Evolutionary conservation across 176 grass and related monocot species (phyloP), one percentile per base, ranked within the genome.

Genomic region (Avena sativa): DNA sequence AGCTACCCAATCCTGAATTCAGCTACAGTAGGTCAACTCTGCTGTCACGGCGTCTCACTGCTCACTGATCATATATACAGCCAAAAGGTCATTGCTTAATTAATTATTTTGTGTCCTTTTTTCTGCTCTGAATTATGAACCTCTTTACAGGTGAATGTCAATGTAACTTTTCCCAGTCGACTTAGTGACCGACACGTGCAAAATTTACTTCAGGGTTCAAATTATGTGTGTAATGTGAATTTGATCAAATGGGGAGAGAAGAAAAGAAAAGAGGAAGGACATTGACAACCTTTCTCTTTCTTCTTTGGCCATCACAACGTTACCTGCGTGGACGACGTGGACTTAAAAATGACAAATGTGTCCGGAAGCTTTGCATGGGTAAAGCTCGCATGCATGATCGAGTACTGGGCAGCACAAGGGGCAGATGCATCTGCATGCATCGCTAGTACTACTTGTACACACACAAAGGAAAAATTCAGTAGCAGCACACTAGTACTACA

Each of bases 1-100:
- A 32, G 17, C 83, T 84, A 84, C 55, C 44, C 65, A 56, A 71
- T 28, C 61, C 84, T 26, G 43, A 72, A 53, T 38, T 77, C 23
- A 61, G 71, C 78, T 90, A 34, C 32, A 34, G 32, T 34, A 74
- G 74, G 89, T 90, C 74, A 87, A 83, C 80, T 84, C 28, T 69
- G 5, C 48, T 53, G 80, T 69, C 80, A 81, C 46, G 36, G 59
- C 25, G 17, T 25, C 23, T 15, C 21, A 26, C 73, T 52, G 73
- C 73, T 30, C 73, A 76, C 17, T 52, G 48, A 1, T 21, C 47
- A 76, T 66, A 66, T 43, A 43, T 43, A 43, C 40, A 43, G 40
- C 40, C 40, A 43, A 43, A 43, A 43, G 40, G 40, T 6, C 40
- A 43, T 43, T 43, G 38, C 38, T 43, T 43, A 43, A 6, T 43